phyloP scores from a whole-genome alignment of 106 monocot species.

The Agapanthus africanus region DNA sequence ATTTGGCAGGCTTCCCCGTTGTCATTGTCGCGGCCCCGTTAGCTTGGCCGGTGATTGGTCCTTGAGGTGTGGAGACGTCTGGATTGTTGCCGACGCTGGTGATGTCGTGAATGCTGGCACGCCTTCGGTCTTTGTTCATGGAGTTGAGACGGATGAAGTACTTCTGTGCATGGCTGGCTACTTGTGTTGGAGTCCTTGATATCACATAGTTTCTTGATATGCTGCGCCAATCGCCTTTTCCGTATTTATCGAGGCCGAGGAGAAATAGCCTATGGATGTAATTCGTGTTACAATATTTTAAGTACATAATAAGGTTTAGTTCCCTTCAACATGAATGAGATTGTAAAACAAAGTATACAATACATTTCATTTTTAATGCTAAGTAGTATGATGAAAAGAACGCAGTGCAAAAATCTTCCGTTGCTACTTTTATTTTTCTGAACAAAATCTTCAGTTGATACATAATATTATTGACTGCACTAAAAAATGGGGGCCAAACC shows the following conservation, averaged over 20 bases:
- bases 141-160: slow-evolving; percentile 56
- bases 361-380: no score
- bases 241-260: slow-evolving; percentile 51
- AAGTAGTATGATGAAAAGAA: no score
- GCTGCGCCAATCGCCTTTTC: slow-evolving; percentile 67
- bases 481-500: no score
- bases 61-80: slow-evolving; percentile 25
- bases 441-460: no score
- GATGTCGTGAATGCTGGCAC: slow-evolving; percentile 63
- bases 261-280: slow-evolving; percentile 53
- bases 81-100: slow-evolving; percentile 28
- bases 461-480: no score
- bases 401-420: no score
- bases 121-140: slow-evolving; percentile 45
- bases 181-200: slow-evolving; percentile 48
- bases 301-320: no score
- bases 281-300: no score
- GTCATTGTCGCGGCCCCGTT: background rate
- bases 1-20: slow-evolving; percentile 14
- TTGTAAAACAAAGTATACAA: no score
- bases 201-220: slow-evolving; percentile 60
- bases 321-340: no score
- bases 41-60: slow-evolving; percentile 35
- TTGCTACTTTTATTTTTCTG: no score
- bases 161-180: slow-evolving; percentile 70